A percentile compares a stretch with the other conserved stretches of the same genome.
phyloP scores from a whole-genome alignment of 2,329 filamentous ascomycete species.

The Colletotrichum shisoi region DNA sequence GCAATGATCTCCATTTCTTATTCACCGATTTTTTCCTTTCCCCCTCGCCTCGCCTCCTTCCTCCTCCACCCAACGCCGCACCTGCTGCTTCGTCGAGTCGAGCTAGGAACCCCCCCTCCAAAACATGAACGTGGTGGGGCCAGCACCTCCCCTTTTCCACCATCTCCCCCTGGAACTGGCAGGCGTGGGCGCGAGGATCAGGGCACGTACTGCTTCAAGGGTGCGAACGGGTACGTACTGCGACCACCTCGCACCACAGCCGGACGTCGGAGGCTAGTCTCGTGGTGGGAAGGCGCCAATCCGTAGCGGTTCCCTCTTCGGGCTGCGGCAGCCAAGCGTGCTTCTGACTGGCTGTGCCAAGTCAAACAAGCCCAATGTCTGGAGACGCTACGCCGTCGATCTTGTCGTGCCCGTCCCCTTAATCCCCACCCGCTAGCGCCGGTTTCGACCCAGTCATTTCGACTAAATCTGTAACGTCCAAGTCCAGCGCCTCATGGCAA shows the following conservation, averaged over 20 bases:
- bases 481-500: conserved; percentile 12
- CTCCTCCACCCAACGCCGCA: background rate
- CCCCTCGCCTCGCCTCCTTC: background rate
- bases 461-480: conserved; percentile 39
- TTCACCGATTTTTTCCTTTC: background rate
- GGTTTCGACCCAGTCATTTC: conserved; percentile 36
- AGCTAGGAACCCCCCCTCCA: background rate
- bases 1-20: background rate
- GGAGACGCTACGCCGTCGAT: conserved; percentile 33
- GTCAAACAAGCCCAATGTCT: conserved; percentile 34
- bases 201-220: background rate
- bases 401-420: background rate
- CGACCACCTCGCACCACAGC: no score
- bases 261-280: conserved; percentile 22
- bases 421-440: conserved; percentile 21
- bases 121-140: conserved; percentile 4
- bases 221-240: background rate
- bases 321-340: conserved; percentile 35
- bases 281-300: conserved; percentile 18
- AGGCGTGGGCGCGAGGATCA: conserved; percentile 5
- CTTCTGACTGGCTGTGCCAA: conserved; percentile 35
- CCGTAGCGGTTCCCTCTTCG: conserved; percentile 35
- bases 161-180: background rate
- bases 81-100: background rate
- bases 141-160: background rate